Percentiles rank a stretch among this genome's conserved stretches.
Conservation (phyloP, 306 rosid genomes). For the Cucurbita ficifolia region DNA sequence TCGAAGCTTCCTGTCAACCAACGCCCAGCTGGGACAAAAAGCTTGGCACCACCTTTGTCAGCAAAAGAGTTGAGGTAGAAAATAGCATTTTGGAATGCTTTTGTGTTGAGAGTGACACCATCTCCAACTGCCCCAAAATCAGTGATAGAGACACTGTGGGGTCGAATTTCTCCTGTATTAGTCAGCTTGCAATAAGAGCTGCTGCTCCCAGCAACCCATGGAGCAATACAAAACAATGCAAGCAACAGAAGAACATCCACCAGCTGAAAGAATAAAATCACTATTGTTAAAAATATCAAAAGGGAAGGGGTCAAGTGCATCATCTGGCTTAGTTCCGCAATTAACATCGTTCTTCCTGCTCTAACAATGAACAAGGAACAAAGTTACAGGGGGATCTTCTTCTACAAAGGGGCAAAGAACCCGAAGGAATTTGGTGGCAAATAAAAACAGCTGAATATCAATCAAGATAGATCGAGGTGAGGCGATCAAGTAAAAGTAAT, state of each 20-base stretch:
- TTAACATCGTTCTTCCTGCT: background rate
- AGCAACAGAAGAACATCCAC: conserved; percentile 49
- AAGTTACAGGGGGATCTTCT: background rate
- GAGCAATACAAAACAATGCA: conserved; percentile 33
- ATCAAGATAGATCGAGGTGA: background rate
- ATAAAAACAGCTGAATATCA: background rate
- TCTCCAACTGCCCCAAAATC: conserved; percentile 74
- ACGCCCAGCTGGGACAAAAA: conserved; percentile 45
- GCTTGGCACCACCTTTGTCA: conserved; percentile 66
- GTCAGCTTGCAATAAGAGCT: conserved; percentile 38
- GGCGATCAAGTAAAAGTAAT: background rate
- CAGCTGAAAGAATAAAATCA: conserved; percentile 25
- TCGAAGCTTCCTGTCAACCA: conserved; percentile 63
- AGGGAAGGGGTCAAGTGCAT: background rate
- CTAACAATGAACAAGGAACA: background rate
- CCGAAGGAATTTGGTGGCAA: background rate
- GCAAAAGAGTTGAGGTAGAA: conserved; percentile 58
- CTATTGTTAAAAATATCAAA: background rate
- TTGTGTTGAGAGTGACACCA: conserved; percentile 50
- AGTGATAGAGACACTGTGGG: conserved; percentile 51
- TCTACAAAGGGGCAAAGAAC: background rate
- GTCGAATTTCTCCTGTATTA: conserved; percentile 16
- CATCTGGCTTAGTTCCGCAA: background rate
- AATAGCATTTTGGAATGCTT: conserved; percentile 54
- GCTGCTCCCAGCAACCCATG: conserved; percentile 54